A percentile compares a stretch with the other conserved stretches of the same genome.
These are phyloP conservation scores for Capsicum pubescens DNA, from an alignment of 257 asterid genomes.

Conservation along the genomic window DNA sequence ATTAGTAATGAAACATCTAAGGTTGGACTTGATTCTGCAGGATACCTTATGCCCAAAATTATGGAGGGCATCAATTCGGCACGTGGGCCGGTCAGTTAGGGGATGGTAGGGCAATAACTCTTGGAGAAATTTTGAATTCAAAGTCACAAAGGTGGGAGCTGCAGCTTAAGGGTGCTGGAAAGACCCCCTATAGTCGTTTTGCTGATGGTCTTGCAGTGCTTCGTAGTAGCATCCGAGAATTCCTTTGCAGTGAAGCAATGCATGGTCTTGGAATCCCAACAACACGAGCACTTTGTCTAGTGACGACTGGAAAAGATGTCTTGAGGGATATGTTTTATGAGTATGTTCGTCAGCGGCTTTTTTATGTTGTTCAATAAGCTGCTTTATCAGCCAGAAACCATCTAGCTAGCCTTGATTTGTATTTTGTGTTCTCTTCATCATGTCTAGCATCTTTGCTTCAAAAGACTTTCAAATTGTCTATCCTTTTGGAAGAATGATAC, in stretches of 20 bases:
- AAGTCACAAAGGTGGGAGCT: conserved; percentile 86
- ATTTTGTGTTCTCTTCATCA: neutral
- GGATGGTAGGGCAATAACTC: conserved; percentile 94
- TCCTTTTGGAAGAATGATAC: neutral
- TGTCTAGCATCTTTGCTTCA: neutral
- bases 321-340: conserved; percentile 95
- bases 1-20: neutral
- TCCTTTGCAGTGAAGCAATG: conserved; percentile 98
- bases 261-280: conserved; percentile 95
- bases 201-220: conserved; percentile 98
- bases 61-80: conserved; percentile 99
- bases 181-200: conserved; percentile 96
- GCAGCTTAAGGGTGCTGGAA: conserved; percentile 98
- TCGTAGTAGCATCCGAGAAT: conserved; percentile 94
- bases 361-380: neutral
- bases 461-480: neutral
- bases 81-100: conserved; percentile 99
- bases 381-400: neutral
- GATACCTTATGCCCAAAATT: conserved; percentile 88
- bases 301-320: conserved; percentile 83
- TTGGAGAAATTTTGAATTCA: conserved; percentile 84
- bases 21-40: conserved; percentile 38
- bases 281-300: conserved; percentile 93
- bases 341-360: conserved; percentile 48
- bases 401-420: conserved; percentile 7